These are phyloP conservation scores for Vaccinium darrowii DNA, from an alignment of 148 eudicot genomes.

Conservation along the genomic window DNA sequence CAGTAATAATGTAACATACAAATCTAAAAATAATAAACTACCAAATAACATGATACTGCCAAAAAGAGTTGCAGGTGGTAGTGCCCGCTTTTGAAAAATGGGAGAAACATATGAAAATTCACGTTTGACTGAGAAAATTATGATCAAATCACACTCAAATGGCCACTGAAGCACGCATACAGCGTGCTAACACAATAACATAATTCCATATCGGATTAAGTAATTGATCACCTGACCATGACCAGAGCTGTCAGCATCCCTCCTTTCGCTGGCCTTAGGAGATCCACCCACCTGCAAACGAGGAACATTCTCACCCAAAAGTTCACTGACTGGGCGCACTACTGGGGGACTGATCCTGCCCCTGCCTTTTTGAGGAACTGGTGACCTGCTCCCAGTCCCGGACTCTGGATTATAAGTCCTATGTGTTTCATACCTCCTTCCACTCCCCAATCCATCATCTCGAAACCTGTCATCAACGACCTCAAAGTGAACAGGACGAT, in stretches of 20 bases:
- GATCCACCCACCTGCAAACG: constrained; percentile 38
- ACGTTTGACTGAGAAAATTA: not conserved
- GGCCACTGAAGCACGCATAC: not conserved
- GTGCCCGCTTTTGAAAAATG: not conserved
- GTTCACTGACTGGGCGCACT: constrained; percentile 38
- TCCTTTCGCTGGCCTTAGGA: constrained; percentile 33
- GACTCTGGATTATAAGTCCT: constrained; percentile 48
- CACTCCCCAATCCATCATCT: constrained; percentile 44
- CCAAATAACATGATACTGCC: not conserved
- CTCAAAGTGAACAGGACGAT: constrained; percentile 43
- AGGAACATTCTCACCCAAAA: constrained; percentile 48
- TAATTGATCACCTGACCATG: constrained; percentile 33
- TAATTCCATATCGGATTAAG: not conserved
- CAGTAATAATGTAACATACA: not conserved
- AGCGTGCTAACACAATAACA: not conserved
- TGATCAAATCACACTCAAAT: constrained; percentile 4
- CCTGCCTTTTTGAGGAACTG: constrained; percentile 25
- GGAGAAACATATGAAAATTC: not conserved
- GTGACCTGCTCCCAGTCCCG: constrained; percentile 36
- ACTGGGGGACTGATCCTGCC: constrained; percentile 27
- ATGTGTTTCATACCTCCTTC: constrained; percentile 42
- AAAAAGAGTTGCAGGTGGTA: not conserved
- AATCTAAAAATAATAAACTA: not conserved
- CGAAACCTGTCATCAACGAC: constrained; percentile 48
- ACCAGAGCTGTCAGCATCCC: constrained; percentile 23